These are phyloP conservation scores for Talaromyces sp. DNA, from an alignment of 2,329 filamentous ascomycete genomes.

Conservation along the genomic window DNA sequence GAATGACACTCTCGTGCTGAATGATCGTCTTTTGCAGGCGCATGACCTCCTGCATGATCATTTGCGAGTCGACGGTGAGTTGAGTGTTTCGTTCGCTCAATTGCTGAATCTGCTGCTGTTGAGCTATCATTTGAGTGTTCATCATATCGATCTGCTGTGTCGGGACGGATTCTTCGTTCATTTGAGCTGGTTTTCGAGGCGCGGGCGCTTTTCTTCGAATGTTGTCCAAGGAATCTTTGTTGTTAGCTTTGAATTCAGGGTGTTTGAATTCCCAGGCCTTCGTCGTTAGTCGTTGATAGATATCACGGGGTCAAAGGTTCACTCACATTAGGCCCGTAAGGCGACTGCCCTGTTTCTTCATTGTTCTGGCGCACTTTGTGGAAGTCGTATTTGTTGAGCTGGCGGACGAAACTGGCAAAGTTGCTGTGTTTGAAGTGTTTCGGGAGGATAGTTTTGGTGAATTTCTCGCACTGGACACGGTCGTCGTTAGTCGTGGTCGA, in stretches of 20 bases:
- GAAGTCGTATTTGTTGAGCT: slow-evolving; percentile 96
- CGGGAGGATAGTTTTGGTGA: slow-evolving; percentile 92
- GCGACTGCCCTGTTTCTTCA: slow-evolving; percentile 76
- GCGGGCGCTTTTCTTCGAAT: slow-evolving; percentile 94
- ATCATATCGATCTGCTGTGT: slow-evolving; percentile 86
- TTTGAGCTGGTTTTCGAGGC: slow-evolving; percentile 67
- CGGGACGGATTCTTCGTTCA: slow-evolving; percentile 70
- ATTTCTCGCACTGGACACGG: slow-evolving; percentile 89
- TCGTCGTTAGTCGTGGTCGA: background rate
- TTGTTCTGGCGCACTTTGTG: slow-evolving; percentile 94
- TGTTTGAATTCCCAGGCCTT: slow-evolving; percentile 97
- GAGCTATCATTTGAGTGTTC: slow-evolving; percentile 81
- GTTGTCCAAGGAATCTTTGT: slow-evolving; percentile 93
- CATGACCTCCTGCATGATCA: slow-evolving; percentile 62
- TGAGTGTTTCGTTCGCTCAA: slow-evolving; percentile 82
- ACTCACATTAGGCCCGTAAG: slow-evolving; percentile 73
- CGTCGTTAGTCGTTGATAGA: background rate
- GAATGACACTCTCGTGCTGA: slow-evolving; percentile 68
- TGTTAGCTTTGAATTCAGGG: slow-evolving; percentile 90
- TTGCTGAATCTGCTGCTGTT: slow-evolving; percentile 85
- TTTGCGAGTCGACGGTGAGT: slow-evolving; percentile 63
- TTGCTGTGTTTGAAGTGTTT: slow-evolving; percentile 99
- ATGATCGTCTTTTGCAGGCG: slow-evolving; percentile 67
- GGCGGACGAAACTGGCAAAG: slow-evolving; percentile 92
- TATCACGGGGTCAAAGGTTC: background rate